Base-by-base conservation (phyloP, 495 filamentous ascomycete genomes). In the Talaromyces ruber region DNA sequence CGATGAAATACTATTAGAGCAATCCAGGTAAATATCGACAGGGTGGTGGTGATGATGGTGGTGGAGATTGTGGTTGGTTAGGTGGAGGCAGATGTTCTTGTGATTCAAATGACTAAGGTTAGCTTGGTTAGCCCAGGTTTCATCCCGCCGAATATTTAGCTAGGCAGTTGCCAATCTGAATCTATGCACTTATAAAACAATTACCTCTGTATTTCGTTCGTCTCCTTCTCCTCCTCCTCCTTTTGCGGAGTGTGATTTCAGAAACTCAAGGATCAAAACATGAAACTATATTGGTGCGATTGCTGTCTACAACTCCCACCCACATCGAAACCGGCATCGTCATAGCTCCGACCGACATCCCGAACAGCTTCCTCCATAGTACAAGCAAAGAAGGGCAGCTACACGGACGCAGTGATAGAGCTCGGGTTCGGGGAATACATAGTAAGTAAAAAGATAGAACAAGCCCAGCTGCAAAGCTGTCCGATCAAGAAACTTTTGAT, bases 71-170 rank as follows among this genome's bases (percentile, higher is more conserved):
- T 29, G 56, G 29, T 37, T 60, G 59, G 59, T 18, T 16, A n/a
- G 18, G 18, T 3, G 59, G 51, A 30, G 51, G 34, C 37, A 52
- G 51, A 51, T 7, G 62, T 63, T 45, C 30, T 58, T 45, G 62
- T 52, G 62, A 63, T 62, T 58, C n/a, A 26, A 26, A 25, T 39
- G 55, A 58, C 55, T 58, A 59, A 47, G 34, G 32, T 43, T 29
- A 59, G 57, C 57, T 47, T 18, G 56, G 30, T 43, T 24, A 59
- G 56, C 9, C 14, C 51, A 18, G 4, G 26, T 54, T 54, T 22
- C 7, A 14, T 54, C 51, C 26, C 51, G 22, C 51, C 26, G 21
- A 16, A 2, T 21, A 16, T 28, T 24, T 54, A 47, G 9, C n/a
- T 47, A 47, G 6, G 6, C 18, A 47, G 0, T 18, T 47, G 0